Base-by-base conservation (phyloP, 306 rosid genomes). In the Cicer chorassanicum region DNA sequence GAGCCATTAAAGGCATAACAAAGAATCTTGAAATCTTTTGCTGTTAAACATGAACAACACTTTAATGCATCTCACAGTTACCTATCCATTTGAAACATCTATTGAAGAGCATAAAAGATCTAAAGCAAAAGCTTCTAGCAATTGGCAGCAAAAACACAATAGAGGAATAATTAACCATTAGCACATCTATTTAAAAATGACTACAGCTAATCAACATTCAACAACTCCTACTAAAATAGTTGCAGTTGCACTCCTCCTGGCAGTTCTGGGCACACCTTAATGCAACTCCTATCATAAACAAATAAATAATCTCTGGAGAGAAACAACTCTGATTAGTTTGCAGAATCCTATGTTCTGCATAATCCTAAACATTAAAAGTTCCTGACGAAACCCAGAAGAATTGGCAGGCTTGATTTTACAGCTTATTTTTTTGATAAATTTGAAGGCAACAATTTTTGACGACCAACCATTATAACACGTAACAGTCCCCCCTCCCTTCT, bases 1-100 rank as follows among this genome's bases (percentile, higher is more conserved):
- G 16, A 85, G 80, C 78, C 78, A 77, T 73, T 46, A 62, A 12
- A 63, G 46, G 63, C 24, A 9, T 64, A 40, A 49, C 75, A 21
- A 79, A 68, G 11, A 62, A 49, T 59, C 53, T 65, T 60, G 65
- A 55, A 61, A 15, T 70, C 43, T 65, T 57, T 50, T 46, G 15
- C 72, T 44, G 67, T 61, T 71, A 45, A 74, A 54, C 41, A 69
- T 44, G 51, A 41, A 8, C 77, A 66, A 42, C 54, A 18, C 53
- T 43, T 45, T 14, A 66, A 45, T 66, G 44, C 39, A 70, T 64
- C 44, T 55, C 42, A n/a, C 51, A 54, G 42, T 53, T 77, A 51
- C 72, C 62, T 62, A 65, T 62, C 64, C 45, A 57, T 71, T 48
- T 40, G 42, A 54, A 66, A 18, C 11, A 42, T 50, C 48, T 19